Evolutionary conservation across 1,139 yeast species (phyloP).

Genomic region (Lodderomyces jiufengensis): DNA sequence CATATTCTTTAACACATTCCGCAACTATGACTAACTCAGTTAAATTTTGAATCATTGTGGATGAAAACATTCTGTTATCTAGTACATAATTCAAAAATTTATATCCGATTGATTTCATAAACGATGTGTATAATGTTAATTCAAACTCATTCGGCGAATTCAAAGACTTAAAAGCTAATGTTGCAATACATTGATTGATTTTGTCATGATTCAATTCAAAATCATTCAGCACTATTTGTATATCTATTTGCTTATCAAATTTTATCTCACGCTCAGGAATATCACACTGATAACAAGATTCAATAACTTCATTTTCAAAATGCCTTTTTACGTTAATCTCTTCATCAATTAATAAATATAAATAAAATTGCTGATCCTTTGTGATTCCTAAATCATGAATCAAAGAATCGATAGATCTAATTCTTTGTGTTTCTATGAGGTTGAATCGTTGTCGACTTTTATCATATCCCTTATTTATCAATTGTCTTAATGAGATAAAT

Average conservation of each 20-base stretch:
- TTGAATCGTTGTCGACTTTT: constrained; percentile 41
- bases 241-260: too few species aligned
- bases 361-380: constrained; percentile 16
- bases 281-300: constrained; percentile 26
- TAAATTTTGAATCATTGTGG: constrained; percentile 3
- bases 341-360: constrained; percentile 23
- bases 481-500: constrained; percentile 1
- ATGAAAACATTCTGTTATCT: constrained; percentile 10
- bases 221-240: neutral
- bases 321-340: constrained; percentile 15
- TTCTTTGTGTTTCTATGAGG: constrained; percentile 41
- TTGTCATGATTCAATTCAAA: neutral
- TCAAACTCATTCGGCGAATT: constrained; percentile 22
- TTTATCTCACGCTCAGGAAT: constrained; percentile 17
- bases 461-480: constrained; percentile 49
- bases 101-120: constrained; percentile 39
- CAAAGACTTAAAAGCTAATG: neutral
- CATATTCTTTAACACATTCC: constrained; percentile 49
- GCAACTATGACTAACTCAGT: constrained; percentile 26
- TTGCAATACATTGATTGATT: neutral
- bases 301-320: constrained; percentile 18
- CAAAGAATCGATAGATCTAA: constrained; percentile 28
- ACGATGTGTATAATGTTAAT: constrained; percentile 53
- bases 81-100: constrained; percentile 27
- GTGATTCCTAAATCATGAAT: constrained; percentile 24